Evolutionary conservation across 441 rosid species (phyloP), one percentile per base, ranked within the genome.

Genomic region (Hura crepitans): DNA sequence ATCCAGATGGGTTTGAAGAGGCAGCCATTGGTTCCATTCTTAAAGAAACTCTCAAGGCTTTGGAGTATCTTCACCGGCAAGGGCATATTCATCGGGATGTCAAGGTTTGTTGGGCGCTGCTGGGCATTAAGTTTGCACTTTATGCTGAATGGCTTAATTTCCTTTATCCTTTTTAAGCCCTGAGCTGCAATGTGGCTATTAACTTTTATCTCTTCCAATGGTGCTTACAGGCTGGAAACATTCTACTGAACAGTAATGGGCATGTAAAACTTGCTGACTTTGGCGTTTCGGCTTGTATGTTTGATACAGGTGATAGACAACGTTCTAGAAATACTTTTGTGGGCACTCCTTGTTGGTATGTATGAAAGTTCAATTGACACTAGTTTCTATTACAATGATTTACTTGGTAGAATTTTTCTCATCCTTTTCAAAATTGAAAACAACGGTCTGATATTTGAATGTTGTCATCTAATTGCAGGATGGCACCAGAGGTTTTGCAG

Each of bases 401-500:
- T 35, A 8, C 39, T 35, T 35, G n/a, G n/a, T 35, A 35, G 39
- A 25, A 33, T n/a, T 73, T 27, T 31, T 28, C 6, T 17, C 18
- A 17, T 43, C 31, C 30, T 50, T 31, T 33, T 33, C 3, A 25
- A 35, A 59, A 20, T 4, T 28, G 46, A 18, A 63, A 2, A n/a
- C n/a, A n/a, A n/a, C n/a, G n/a, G 4, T 57, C 45, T 69, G 30
- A 43, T 56, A 8, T 39, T 53, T 66, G 61, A n/a, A 46, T 69
- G 63, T 66, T 53, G 66, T 73, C 50, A 62, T 75, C 70, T 74
- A 50, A 71, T 79, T 80, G 66, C 85, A 96, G 99, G 99, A 96
- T 93, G 97, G 98, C 98, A 49, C 98, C 97, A 0, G 99, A 96
- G 84, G 99, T 96, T 51, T 80, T 96, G 79, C 99, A 96, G 88